Base-by-base conservation (phyloP, 2,329 filamentous ascomycete species). In the Fusarium oxysporum region DNA sequence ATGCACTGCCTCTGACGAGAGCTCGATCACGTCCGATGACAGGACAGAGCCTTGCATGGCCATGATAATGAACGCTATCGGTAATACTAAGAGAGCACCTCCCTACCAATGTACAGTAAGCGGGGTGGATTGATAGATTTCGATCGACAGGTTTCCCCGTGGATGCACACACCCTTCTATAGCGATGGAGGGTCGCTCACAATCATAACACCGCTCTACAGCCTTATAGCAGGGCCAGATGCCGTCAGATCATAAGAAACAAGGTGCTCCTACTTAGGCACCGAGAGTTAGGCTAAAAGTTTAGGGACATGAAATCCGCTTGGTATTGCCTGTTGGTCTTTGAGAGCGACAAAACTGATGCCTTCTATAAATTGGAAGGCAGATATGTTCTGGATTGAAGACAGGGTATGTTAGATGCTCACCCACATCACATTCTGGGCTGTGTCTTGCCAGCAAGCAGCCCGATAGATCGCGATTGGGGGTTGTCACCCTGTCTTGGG, bases 381-480 rank as follows among this genome's bases (percentile, higher is more conserved):
- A 55, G 38, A 51, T 41, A 47, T 30, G 56, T 13, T 37, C 30
- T 25, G 40, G 38, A 25, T 21, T 44, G 41, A 59, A 45, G 40
- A 45, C 35, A 32, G 30, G 40, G 41, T 23, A 28, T 50, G 30
- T 55, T 58, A 41, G 70, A 57, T 62, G 47, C 54, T 57, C 40
- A n/a, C 40, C 21, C 38, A 28, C 54, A 62, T 68, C 59, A 62
- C 71, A 68, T 68, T 55, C 47, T 65, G 41, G 40, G 21, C n/a
- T 21, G 35, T 25, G 33, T 33, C 51, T 35, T 17, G 10, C 23
- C 23, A 38, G 50, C 33, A 62, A 53, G 62, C 57, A 63, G 65
- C 37, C 65, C 60, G 68, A 69, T 57, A 72, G 71, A 74, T 77
- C 68, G 63, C 61, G 65, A 70, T 68, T 69, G 56, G 61, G 59